phyloP scores from a whole-genome alignment of 1,139 yeast genomes.

The Pichia sp. region DNA sequence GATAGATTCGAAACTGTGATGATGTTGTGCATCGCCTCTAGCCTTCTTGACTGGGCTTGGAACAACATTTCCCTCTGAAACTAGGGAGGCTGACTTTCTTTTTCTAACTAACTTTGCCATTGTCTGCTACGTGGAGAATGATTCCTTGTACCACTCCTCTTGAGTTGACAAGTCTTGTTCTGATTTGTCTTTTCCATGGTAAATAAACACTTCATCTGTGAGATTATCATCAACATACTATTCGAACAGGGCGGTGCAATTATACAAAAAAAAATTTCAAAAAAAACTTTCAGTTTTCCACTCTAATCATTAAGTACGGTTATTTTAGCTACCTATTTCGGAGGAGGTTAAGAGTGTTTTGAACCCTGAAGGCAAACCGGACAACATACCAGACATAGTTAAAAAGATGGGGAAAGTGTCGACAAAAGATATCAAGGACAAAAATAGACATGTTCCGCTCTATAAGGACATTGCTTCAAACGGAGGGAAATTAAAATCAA shows the following conservation, averaged over 20 bases:
- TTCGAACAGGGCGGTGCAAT: neutral
- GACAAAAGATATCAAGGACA: conserved; percentile 46
- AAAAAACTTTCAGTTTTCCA: neutral
- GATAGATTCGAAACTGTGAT: conserved; percentile 47
- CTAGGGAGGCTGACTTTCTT: conserved; percentile 16
- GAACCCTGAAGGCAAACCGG: neutral
- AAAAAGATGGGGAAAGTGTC: conserved; percentile 58
- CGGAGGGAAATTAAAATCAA: conserved; percentile 60
- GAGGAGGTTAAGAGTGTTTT: neutral
- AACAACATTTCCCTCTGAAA: conserved; percentile 20
- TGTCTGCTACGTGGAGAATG: neutral
- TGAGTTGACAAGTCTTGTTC: neutral
- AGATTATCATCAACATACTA: neutral
- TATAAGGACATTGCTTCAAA: conserved; percentile 69
- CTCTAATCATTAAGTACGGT: neutral
- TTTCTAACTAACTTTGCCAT: conserved; percentile 19
- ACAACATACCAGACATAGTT: neutral
- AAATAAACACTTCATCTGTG: neutral
- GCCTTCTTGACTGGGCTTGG: conserved; percentile 28
- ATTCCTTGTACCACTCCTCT: neutral
- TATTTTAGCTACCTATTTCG: neutral
- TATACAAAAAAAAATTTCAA: neutral
- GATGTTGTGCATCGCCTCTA: conserved; percentile 24
- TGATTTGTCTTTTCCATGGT: neutral
- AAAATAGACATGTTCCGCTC: conserved; percentile 71